These are phyloP conservation scores for Papiliotrema flavescens DNA, from an alignment of 1,284 basidiomycete species.

Conservation along the genomic window DNA sequence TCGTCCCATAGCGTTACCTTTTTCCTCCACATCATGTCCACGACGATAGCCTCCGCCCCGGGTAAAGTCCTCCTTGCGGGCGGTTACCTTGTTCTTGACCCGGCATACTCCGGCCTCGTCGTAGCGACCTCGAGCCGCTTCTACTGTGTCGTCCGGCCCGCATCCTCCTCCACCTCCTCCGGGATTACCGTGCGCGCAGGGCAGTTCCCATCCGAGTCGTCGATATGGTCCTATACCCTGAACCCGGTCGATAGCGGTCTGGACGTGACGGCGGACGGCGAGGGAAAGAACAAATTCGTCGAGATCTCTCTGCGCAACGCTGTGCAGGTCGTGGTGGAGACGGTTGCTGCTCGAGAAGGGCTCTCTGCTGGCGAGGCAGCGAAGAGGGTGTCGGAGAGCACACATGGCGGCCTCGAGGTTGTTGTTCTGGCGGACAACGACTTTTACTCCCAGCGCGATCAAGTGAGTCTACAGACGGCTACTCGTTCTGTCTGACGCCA, in stretches of 20 bases:
- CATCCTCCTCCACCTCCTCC: slow-evolving; percentile 49
- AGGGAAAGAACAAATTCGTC: slow-evolving; percentile 78
- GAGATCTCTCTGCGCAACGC: slow-evolving; percentile 78
- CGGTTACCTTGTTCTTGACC: slow-evolving; percentile 90
- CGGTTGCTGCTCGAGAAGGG: slow-evolving; percentile 16
- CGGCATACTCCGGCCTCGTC: slow-evolving; percentile 73
- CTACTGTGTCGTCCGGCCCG: slow-evolving; percentile 59
- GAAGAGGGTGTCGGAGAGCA: slow-evolving; percentile 6
- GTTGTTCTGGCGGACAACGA: slow-evolving; percentile 91
- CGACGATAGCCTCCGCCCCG: slow-evolving; percentile 74
- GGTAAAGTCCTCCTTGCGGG: slow-evolving; percentile 94
- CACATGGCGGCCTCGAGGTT: slow-evolving; percentile 60
- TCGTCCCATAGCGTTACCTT: background rate
- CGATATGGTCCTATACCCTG: slow-evolving; percentile 68
- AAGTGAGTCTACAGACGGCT: slow-evolving; percentile 55
- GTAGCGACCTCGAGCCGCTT: slow-evolving; percentile 90
- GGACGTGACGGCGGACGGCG: background rate
- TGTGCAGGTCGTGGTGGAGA: slow-evolving; percentile 62
- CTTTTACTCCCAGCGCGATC: slow-evolving; percentile 90
- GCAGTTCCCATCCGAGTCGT: slow-evolving; percentile 72
- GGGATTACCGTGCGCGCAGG: slow-evolving; percentile 76
- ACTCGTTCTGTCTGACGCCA: slow-evolving; percentile 49
- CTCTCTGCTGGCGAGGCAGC: slow-evolving; percentile 42
- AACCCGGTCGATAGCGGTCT: slow-evolving; percentile 5
- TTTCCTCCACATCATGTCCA: background rate